Percentiles rank a stretch among this genome's conserved stretches.
Conservation (phyloP, 306 rosid species). For the Vicia villosa region DNA sequence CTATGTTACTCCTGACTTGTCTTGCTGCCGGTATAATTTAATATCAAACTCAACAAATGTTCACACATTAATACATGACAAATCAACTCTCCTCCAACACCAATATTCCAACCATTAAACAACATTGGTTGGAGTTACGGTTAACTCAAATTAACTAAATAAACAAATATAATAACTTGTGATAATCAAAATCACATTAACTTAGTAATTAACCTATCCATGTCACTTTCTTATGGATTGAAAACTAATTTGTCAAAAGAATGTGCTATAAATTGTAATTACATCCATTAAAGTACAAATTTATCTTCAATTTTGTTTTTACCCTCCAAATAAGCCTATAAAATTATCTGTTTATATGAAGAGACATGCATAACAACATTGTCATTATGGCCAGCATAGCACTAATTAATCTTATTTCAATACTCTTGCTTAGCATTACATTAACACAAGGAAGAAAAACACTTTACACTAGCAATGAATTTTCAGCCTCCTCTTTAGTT, state of each 20-base stretch:
- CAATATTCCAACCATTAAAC: too few relatives aligned
- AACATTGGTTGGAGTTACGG: too few relatives aligned
- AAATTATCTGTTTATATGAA: neutral
- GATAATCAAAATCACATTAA: too few relatives aligned
- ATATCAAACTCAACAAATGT: too few relatives aligned
- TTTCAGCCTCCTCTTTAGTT: conserved; percentile 23
- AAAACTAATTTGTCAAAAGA: neutral
- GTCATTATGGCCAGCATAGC: conserved; percentile 29
- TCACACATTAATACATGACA: too few relatives aligned
- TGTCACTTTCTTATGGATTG: neutral
- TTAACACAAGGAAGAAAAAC: conserved; percentile 38
- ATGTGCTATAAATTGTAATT: neutral
- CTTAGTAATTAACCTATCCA: too few relatives aligned
- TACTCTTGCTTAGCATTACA: conserved; percentile 27
- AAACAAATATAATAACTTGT: too few relatives aligned
- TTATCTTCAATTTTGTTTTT: neutral
- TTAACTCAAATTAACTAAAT: too few relatives aligned
- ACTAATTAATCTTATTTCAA: conserved; percentile 6
- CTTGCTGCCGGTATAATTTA: too few relatives aligned
- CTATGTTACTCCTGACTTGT: too few relatives aligned
- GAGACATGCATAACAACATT: neutral
- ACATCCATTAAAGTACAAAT: neutral
- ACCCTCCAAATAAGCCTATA: conserved; percentile 8
- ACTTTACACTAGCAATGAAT: conserved; percentile 7
- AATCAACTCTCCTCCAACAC: too few relatives aligned